These are phyloP conservation scores for Fusarium verticillioides DNA, from an alignment of 2,329 filamentous ascomycete species.

Conservation along the genomic window DNA sequence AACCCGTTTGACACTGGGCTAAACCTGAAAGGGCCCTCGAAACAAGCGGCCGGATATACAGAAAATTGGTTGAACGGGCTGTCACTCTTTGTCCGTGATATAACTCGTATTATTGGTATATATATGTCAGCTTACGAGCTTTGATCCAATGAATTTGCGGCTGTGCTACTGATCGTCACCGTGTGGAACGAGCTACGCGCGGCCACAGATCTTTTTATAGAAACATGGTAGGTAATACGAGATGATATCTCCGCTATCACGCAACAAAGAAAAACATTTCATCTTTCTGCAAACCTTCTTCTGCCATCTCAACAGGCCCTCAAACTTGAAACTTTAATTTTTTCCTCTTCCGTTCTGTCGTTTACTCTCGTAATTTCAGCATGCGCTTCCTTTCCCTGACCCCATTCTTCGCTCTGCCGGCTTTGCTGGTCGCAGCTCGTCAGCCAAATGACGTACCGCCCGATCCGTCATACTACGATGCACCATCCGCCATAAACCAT, in stretches of 20 bases:
- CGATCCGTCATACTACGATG: neutral
- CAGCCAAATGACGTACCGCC: neutral
- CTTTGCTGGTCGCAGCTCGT: neutral
- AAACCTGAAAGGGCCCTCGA: neutral
- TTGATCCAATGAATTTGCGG: neutral
- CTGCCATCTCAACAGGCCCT: neutral
- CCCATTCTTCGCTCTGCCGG: neutral
- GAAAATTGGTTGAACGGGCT: neutral
- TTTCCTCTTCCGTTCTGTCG: accelerated
- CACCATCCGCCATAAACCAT: neutral
- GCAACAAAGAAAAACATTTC: neutral
- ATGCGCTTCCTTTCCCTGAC: neutral
- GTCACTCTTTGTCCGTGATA: neutral
- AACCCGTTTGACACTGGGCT: neutral
- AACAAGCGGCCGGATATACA: neutral
- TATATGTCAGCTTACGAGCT: neutral
- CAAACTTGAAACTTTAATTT: no score
- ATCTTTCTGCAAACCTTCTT: neutral
- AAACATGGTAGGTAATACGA: conserved; percentile 4
- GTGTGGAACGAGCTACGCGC: conserved; percentile 18
- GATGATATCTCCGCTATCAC: neutral
- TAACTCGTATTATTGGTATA: neutral
- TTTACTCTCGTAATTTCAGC: neutral
- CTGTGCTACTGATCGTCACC: neutral
- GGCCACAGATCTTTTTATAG: conserved; percentile 25